A percentile compares a stretch with the other conserved stretches of the same genome.
Evolutionary conservation across 345 rosid species (phyloP).

Genomic region (Dipteronia sinensis): DNA sequence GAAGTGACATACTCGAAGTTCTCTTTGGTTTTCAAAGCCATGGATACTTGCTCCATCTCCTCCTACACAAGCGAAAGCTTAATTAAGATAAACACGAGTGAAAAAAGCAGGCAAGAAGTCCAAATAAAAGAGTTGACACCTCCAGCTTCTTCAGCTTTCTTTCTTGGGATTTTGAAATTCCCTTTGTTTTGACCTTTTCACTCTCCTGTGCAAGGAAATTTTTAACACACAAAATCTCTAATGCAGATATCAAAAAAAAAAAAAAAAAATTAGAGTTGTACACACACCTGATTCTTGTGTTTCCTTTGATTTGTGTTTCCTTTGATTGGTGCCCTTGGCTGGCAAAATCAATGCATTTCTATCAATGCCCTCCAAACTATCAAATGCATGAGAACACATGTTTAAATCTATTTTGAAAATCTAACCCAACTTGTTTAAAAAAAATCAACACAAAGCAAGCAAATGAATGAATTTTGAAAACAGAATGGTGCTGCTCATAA

Average conservation of each 20-base stretch:
- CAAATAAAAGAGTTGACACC: conserved; percentile 31
- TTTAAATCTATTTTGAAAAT: neutral
- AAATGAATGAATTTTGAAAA: neutral
- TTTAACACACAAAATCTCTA: neutral
- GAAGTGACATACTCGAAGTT: conserved; percentile 55
- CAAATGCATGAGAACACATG: conserved; percentile 11
- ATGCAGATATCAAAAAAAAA: neutral
- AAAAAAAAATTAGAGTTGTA: neutral
- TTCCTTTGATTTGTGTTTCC: too few species aligned
- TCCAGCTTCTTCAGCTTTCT: conserved; percentile 75
- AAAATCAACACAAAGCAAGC: neutral
- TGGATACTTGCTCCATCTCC: conserved; percentile 51
- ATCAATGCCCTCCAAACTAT: conserved; percentile 41
- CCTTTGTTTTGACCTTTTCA: conserved; percentile 25
- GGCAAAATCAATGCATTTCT: conserved; percentile 62
- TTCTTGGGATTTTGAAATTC: conserved; percentile 48
- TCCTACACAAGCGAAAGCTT: conserved; percentile 37
- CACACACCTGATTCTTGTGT: conserved; percentile 39
- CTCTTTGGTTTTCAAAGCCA: conserved; percentile 52
- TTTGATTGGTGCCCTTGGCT: conserved; percentile 38
- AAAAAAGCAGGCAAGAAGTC: neutral
- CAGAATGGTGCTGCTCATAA: neutral
- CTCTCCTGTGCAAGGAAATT: conserved; percentile 20
- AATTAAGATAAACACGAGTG: conserved; percentile 5
- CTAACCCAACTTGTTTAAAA: neutral